phyloP scores from a whole-genome alignment of 177 flowering plant genomes.

The Viscum album region DNA sequence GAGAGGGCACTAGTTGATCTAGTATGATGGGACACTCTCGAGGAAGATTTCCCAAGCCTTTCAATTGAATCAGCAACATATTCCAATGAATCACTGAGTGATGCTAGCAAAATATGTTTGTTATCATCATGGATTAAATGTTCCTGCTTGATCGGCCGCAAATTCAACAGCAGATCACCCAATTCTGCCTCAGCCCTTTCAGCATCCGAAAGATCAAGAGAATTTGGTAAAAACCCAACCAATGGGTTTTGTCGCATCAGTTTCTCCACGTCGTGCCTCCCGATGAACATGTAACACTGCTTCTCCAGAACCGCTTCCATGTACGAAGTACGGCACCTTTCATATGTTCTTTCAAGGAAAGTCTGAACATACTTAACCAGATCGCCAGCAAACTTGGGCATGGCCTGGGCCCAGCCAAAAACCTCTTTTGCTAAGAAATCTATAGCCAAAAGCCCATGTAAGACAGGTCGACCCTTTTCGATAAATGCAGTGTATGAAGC shows the following conservation, averaged over 20 bases:
- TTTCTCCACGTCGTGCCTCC: conserved; percentile 89
- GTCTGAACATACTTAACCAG: conserved; percentile 90
- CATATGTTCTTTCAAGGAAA: conserved; percentile 87
- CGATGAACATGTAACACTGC: conserved; percentile 96
- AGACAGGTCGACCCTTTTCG: conserved; percentile 87
- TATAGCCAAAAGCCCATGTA: conserved; percentile 92
- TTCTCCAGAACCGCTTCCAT: conserved; percentile 99
- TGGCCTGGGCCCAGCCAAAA: conserved; percentile 96
- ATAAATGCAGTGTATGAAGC: conserved; percentile 51
- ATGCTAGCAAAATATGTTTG: conserved; percentile 84
- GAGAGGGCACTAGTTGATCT: conserved; percentile 38
- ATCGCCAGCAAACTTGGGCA: conserved; percentile 94
- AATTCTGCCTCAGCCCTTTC: conserved; percentile 56
- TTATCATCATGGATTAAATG: conserved; percentile 93
- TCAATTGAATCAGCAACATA: conserved; percentile 97
- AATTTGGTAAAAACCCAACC: conserved; percentile 60
- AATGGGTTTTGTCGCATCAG: conserved; percentile 81
- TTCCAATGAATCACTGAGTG: conserved; percentile 94
- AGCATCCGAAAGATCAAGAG: conserved; percentile 41
- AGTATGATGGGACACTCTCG: conserved; percentile 33
- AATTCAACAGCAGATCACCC: conserved; percentile 53
- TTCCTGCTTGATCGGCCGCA: conserved; percentile 96
- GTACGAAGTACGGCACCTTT: conserved; percentile 95
- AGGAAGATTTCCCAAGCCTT: conserved; percentile 63
- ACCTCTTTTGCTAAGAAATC: conserved; percentile 95